Base-by-base conservation (phyloP, 169 alveolate species). In the Plasmodium yoelii region DNA sequence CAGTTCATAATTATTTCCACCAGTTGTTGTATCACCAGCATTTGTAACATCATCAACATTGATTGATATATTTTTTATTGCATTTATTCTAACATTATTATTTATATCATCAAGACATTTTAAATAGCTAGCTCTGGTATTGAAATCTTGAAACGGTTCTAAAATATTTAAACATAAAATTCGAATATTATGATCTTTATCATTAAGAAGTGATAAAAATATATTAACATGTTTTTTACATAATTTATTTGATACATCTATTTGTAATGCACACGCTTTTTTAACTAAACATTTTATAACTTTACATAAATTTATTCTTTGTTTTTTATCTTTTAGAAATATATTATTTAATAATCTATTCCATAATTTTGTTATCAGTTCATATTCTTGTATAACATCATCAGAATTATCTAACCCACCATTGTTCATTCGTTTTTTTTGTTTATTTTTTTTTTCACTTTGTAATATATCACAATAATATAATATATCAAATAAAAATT, bases 161-260 rank as follows among this genome's bases (percentile, higher is more conserved):
- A 69, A 82, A 19, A 55, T 87, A 70, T 57, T 87, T 47, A 91
- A 77, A 75, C 71, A 61, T 47, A 88, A 67, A 47, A 71, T 49
- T 87, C 89, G 53, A 5, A 82, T 46, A 49, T 77, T 80, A 73
- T 87, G 91, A 59, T 84, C 82, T 51, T 87, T 84, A 42, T 91
- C 93, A 67, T 89, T 73, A 34, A 93, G 65, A 59, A 93, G 61
- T 47, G 92, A 68, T 44, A 89, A 56, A 61, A 93, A 86, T 44
- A 91, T 84, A 13, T 92, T 87, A 12, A 74, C 92, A 86, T 93
- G 95, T 55, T 92, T 93, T 34, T 67, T 64, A 53, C 84, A 89
- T 34, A 93, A 72, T 22, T 80, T 73, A 10, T 74, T 65, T 39
- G 94, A 88, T 8, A 93, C 88, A 61, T 88, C 94, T 18, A 93